These are phyloP conservation scores for Rhodamnia argentea DNA, from an alignment of 345 rosid genomes.

Conservation along the genomic window DNA sequence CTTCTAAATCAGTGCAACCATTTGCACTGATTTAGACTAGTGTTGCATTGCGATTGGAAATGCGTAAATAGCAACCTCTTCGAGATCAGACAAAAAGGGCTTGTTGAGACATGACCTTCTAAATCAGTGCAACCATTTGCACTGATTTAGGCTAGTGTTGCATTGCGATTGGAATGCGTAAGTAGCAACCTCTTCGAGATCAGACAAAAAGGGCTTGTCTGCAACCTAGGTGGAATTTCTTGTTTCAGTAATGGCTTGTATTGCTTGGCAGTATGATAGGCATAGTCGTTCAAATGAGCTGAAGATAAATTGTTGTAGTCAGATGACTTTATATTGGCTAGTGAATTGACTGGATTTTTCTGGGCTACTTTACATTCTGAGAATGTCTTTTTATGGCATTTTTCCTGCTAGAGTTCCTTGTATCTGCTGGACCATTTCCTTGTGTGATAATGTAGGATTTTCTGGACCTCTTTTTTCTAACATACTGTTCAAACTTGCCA, in stretches of 20 bases:
- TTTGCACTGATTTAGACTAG: not conserved
- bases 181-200: not conserved
- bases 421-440: not conserved
- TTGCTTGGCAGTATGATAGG: not conserved
- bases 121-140: not conserved
- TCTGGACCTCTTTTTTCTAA: not conserved
- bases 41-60: no score
- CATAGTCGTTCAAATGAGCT: not conserved
- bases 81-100: no score
- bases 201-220: not conserved
- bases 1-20: not conserved
- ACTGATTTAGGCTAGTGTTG: not conserved
- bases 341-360: not conserved
- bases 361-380: not conserved
- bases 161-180: not conserved
- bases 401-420: not conserved
- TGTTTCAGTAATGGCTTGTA: not conserved
- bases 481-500: slow-evolving; percentile 15
- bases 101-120: not conserved
- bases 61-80: no score
- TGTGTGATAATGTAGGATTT: not conserved
- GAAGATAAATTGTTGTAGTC: not conserved
- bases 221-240: not conserved
- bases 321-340: not conserved
- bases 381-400: not conserved